phyloP scores from a whole-genome alignment of 2,329 filamentous ascomycete species.

The Lasiodiplodia theobromae region DNA sequence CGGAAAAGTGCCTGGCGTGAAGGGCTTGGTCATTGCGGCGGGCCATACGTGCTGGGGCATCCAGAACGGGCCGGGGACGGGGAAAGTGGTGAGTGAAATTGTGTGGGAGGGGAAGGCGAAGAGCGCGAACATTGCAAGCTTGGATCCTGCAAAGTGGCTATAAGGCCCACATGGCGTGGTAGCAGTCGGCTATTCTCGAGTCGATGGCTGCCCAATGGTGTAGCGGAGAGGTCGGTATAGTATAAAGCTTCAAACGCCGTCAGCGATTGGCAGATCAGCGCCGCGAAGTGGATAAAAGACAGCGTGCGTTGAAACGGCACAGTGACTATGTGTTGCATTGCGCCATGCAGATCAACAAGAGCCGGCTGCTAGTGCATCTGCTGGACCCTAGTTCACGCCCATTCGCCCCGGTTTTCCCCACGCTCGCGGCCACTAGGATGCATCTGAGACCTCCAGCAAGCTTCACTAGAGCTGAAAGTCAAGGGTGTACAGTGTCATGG shows the following conservation, averaged over 20 bases:
- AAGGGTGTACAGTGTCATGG: neutral
- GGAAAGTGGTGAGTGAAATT: constrained; percentile 54
- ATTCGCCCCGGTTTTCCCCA: constrained; percentile 10
- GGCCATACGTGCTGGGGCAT: constrained; percentile 99
- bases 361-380: neutral
- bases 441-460: neutral
- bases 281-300: neutral
- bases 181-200: neutral
- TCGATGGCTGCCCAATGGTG: neutral
- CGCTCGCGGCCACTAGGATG: neutral
- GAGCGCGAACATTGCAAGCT: constrained; percentile 51
- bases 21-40: constrained; percentile 80
- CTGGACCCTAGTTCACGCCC: neutral
- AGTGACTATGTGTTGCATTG: neutral
- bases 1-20: constrained; percentile 70
- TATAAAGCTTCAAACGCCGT: neutral
- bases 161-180: neutral
- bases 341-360: neutral
- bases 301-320: neutral
- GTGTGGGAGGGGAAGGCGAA: constrained; percentile 53
- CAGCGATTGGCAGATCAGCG: neutral
- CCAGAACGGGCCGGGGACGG: constrained; percentile 88
- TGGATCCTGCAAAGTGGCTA: constrained; percentile 50
- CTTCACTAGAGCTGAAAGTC: constrained; percentile 3
- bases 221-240: neutral